A percentile compares a stretch with the other conserved stretches of the same genome.
These are phyloP conservation scores for Hydnum rufescens DNA, from an alignment of 768 basidiomycete species.

Conservation along the genomic window DNA sequence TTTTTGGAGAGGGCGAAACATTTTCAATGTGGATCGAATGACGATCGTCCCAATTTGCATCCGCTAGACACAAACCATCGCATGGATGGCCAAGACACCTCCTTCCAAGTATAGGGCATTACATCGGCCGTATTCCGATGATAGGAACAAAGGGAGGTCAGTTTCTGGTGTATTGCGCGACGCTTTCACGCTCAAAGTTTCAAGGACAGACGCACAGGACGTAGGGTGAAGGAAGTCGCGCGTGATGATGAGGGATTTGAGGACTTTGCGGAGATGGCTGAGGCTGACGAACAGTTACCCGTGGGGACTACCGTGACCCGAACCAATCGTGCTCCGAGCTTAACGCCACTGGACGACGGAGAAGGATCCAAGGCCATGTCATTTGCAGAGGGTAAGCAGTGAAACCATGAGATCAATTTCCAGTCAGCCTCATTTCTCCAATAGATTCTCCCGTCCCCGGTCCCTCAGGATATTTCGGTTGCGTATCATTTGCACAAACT, in stretches of 20 bases:
- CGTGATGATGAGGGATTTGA: constrained; percentile 9
- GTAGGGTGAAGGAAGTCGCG: constrained; percentile 5
- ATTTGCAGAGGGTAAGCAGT: background rate
- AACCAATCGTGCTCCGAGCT: background rate
- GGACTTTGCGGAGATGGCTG: constrained; percentile 5
- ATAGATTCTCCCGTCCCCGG: no score
- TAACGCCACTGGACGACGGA: background rate
- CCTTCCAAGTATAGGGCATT: background rate
- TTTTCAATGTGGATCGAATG: no score
- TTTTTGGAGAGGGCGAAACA: no score
- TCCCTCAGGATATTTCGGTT: no score
- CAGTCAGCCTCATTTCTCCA: no score
- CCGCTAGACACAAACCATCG: background rate
- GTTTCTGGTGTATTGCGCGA: background rate
- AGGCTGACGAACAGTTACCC: background rate
- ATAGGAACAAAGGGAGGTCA: background rate
- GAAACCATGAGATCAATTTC: no score
- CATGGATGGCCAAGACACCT: background rate
- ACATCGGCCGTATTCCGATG: background rate
- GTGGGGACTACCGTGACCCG: background rate
- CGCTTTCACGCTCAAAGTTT: background rate
- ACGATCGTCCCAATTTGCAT: no score
- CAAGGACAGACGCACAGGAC: constrained; percentile 4
- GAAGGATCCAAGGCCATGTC: background rate
- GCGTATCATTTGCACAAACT: no score